Percentiles rank a stretch among this genome's conserved stretches.
phyloP scores from a whole-genome alignment of 495 filamentous ascomycete species.

The Aspergillus haitiensis region DNA sequence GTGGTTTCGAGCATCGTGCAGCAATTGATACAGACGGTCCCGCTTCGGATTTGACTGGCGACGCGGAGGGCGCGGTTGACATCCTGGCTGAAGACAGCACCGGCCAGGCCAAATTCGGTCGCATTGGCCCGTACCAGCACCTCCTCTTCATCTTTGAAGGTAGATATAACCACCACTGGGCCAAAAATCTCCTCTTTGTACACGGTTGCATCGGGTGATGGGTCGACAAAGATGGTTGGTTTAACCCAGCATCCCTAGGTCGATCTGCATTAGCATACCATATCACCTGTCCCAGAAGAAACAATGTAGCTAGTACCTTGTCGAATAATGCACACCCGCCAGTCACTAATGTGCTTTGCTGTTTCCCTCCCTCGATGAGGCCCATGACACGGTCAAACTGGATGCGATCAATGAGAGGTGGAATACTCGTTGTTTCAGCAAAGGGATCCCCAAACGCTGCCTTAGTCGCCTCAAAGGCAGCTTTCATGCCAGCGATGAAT shows the following conservation, averaged over 20 bases:
- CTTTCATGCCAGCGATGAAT: not conserved
- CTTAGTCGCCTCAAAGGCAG: not conserved
- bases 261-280: too few relatives aligned
- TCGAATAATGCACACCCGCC: not conserved
- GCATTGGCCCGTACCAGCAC: not conserved
- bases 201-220: not conserved
- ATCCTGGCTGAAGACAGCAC: conserved; percentile 4
- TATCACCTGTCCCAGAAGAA: too few relatives aligned
- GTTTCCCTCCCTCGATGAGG: not conserved
- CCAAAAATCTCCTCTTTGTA: conserved; percentile 7
- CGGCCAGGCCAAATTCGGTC: not conserved
- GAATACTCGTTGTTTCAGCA: too few relatives aligned
- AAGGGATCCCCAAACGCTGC: too few relatives aligned
- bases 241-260: not conserved
- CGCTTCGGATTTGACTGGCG: not conserved
- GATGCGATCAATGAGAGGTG: not conserved
- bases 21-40: not conserved
- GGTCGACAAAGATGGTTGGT: conserved; percentile 1
- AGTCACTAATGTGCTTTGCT: not conserved
- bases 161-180: not conserved
- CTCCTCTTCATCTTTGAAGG: not conserved
- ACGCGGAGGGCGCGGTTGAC: not conserved
- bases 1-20: not conserved
- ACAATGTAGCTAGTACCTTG: not conserved
- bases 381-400: not conserved